These are phyloP conservation scores for Tremella yokohamensis DNA, from an alignment of 768 basidiomycete genomes.

Conservation along the genomic window DNA sequence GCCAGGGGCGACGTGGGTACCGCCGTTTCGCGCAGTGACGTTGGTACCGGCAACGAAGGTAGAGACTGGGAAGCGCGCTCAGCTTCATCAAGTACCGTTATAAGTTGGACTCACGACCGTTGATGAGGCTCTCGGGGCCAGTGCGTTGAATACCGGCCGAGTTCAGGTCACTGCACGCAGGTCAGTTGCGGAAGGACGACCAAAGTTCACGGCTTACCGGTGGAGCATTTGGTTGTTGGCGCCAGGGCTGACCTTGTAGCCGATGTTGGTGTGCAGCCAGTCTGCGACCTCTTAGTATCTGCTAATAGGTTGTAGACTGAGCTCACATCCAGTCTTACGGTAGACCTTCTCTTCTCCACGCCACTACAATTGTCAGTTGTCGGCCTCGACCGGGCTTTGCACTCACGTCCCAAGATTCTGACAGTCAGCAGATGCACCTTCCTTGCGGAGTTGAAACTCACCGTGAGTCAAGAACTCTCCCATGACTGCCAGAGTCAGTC, in stretches of 20 bases:
- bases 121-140: slow-evolving; percentile 18
- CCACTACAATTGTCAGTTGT: slow-evolving; percentile 17
- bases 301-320: too few relatives aligned
- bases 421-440: not conserved
- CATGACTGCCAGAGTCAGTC: slow-evolving; percentile 14
- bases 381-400: not conserved
- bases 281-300: slow-evolving; percentile 5
- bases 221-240: slow-evolving; percentile 20
- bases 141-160: slow-evolving; percentile 18
- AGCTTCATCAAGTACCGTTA: not conserved
- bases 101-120: slow-evolving; percentile 9
- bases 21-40: slow-evolving; percentile 23
- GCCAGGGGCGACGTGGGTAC: slow-evolving; percentile 25
- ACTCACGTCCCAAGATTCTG: slow-evolving; percentile 26
- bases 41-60: slow-evolving; percentile 25
- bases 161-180: slow-evolving; percentile 15
- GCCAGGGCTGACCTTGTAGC: slow-evolving; percentile 22
- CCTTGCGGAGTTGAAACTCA: not conserved
- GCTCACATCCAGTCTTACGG: slow-evolving; percentile 20
- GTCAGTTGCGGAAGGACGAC: not conserved
- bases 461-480: slow-evolving; percentile 21
- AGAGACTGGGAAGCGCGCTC: slow-evolving; percentile 10
- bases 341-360: slow-evolving; percentile 19
- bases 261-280: slow-evolving; percentile 28
- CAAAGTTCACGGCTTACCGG: slow-evolving; percentile 5